Evolutionary conservation across 2,329 filamentous ascomycete species (phyloP).

Genomic region (Teratosphaeria gauchensis): DNA sequence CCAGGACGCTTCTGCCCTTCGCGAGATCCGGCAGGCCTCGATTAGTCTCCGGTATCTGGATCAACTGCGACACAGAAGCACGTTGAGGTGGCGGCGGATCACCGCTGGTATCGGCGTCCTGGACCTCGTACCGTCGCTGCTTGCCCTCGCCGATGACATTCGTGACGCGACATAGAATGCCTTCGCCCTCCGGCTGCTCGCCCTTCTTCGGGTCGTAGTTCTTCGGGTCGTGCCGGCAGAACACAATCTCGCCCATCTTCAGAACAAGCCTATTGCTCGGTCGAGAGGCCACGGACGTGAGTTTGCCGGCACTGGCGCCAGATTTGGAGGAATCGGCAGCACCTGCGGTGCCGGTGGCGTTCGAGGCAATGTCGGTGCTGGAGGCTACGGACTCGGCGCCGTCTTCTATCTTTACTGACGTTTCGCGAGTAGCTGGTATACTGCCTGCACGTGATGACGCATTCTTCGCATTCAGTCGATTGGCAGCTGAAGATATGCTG

Average conservation of each 20-base stretch:
- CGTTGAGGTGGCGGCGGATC: slow-evolving; percentile 24
- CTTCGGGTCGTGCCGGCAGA: slow-evolving; percentile 37
- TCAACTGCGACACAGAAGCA: slow-evolving; percentile 39
- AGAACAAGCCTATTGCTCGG: slow-evolving; percentile 23
- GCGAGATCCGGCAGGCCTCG: slow-evolving; percentile 32
- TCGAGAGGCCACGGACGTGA: slow-evolving; percentile 8
- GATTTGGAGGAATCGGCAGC: slow-evolving; percentile 2
- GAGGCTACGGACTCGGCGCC: slow-evolving; percentile 33
- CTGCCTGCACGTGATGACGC: slow-evolving; percentile 30
- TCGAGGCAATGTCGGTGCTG: slow-evolving; percentile 33
- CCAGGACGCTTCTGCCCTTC: slow-evolving; percentile 36
- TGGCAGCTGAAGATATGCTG: slow-evolving; percentile 13
- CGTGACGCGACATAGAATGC: slow-evolving; percentile 42
- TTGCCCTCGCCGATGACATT: slow-evolving; percentile 45
- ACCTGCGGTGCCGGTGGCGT: slow-evolving; percentile 5
- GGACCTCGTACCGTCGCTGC: slow-evolving; percentile 44
- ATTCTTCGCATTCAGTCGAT: slow-evolving; percentile 18
- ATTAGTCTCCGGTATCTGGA: slow-evolving; percentile 34
- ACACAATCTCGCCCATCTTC: slow-evolving; percentile 37
- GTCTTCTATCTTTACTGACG: slow-evolving; percentile 43
- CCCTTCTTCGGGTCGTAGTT: slow-evolving; percentile 19
- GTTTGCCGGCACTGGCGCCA: slow-evolving; percentile 18
- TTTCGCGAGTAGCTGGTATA: slow-evolving; percentile 37
- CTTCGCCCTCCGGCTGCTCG: slow-evolving; percentile 36
- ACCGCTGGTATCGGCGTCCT: slow-evolving; percentile 35